Conservation (phyloP, 108 stramenopile species). For the Schizochytrium sp. region DNA sequence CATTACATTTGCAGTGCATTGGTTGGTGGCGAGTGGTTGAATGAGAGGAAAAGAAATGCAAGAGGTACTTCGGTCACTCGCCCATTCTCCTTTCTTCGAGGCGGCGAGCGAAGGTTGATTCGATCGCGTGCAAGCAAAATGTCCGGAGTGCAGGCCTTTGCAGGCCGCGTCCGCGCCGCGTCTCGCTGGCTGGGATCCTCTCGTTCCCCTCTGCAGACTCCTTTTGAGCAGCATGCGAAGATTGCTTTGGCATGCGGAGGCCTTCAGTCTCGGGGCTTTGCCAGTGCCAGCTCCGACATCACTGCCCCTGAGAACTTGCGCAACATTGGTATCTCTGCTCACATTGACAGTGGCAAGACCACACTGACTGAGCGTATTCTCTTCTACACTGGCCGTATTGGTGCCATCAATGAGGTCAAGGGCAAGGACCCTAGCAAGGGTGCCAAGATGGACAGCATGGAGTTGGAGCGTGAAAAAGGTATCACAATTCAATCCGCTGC, state of each 20-base stretch:
- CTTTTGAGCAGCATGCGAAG: too few relatives aligned
- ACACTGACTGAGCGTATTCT: conserved; percentile 99
- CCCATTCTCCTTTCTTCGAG: too few relatives aligned
- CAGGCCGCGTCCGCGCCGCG: too few relatives aligned
- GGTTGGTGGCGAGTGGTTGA: too few relatives aligned
- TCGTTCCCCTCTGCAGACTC: too few relatives aligned
- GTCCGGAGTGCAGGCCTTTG: too few relatives aligned
- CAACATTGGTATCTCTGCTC: conserved; percentile 99
- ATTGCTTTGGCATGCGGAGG: neutral
- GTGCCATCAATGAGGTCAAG: conserved; percentile 95
- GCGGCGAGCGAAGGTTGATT: too few relatives aligned
- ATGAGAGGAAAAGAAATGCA: too few relatives aligned
- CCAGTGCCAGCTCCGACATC: neutral
- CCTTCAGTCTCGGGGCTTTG: conserved; percentile 4
- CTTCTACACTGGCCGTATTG: conserved; percentile 98
- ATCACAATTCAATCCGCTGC: conserved; percentile 99
- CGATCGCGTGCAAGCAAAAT: too few relatives aligned
- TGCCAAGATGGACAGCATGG: conserved; percentile 99
- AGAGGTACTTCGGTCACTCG: too few relatives aligned
- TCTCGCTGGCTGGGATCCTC: too few relatives aligned
- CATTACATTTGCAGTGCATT: too few relatives aligned
- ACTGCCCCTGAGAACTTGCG: conserved; percentile 76
- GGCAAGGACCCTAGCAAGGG: conserved; percentile 83
- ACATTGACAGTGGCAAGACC: conserved; percentile 99
- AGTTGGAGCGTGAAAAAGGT: conserved; percentile 97